Evolutionary conservation across 768 basidiomycete genomes (phyloP).

Genomic region (Dioszegia crocea): DNA sequence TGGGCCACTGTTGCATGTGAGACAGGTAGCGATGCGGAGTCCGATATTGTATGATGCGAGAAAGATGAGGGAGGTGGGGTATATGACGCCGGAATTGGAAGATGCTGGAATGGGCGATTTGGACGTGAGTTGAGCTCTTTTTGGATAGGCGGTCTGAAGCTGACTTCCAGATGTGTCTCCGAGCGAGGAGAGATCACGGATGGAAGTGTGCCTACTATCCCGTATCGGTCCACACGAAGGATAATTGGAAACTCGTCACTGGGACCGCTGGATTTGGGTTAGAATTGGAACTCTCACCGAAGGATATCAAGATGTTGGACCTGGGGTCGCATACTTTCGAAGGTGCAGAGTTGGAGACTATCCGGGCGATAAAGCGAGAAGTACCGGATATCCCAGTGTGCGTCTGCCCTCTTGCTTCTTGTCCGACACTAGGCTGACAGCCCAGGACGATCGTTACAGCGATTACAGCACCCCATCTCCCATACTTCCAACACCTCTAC

Average conservation of each 20-base stretch:
- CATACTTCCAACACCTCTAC: not conserved
- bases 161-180: slow-evolving; percentile 1
- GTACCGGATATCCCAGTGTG: slow-evolving; percentile 3
- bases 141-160: too few species aligned
- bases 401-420: not conserved
- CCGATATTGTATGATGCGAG: slow-evolving; percentile 5
- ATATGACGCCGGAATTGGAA: not conserved
- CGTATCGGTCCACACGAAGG: slow-evolving; percentile 2
- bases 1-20: not conserved
- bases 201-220: slow-evolving; percentile 6
- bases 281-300: not conserved
- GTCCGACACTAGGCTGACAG: not conserved
- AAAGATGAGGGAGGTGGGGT: slow-evolving; percentile 4
- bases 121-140: not conserved
- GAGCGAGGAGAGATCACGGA: not conserved
- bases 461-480: not conserved
- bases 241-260: not conserved
- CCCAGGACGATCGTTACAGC: slow-evolving; percentile 6
- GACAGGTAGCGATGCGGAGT: slow-evolving; percentile 3
- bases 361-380: not conserved
- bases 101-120: slow-evolving; percentile 5
- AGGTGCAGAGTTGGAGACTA: not conserved
- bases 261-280: slow-evolving; percentile 1
- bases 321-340: not conserved
- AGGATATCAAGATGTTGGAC: not conserved